phyloP scores from a whole-genome alignment of 176 grass and related monocot species.

The Oryza rufipogon region DNA sequence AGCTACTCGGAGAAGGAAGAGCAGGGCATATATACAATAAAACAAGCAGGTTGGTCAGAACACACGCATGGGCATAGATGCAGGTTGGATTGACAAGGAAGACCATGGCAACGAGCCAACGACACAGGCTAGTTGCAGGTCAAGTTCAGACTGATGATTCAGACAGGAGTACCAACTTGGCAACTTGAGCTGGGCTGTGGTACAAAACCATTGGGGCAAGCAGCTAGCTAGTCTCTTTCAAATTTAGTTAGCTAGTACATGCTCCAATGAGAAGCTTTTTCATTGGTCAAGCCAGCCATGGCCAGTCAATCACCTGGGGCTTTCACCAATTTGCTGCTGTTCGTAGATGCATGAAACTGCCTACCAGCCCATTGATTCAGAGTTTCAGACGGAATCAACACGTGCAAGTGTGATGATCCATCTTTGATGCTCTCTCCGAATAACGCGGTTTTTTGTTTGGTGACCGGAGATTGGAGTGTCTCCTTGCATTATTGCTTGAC shows the following conservation, averaged over 20 bases:
- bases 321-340: too few relatives aligned
- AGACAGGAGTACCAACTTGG: background rate
- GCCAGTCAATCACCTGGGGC: background rate
- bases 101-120: background rate
- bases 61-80: background rate
- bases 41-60: background rate
- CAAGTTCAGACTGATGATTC: background rate
- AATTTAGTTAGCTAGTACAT: background rate
- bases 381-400: too few relatives aligned
- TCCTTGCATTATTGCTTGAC: too few relatives aligned
- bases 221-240: background rate
- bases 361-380: too few relatives aligned
- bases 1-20: too few relatives aligned
- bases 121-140: background rate
- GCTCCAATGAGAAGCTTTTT: background rate
- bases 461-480: too few relatives aligned
- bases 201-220: background rate
- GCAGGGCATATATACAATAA: background rate
- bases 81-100: background rate
- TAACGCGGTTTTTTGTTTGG: too few relatives aligned
- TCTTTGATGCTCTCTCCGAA: too few relatives aligned
- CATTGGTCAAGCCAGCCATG: background rate
- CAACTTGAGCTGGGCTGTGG: background rate
- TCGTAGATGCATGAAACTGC: too few relatives aligned
- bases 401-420: too few relatives aligned